phyloP scores from a whole-genome alignment of 176 grass and related monocot genomes.

The Tillandsia leiboldiana region DNA sequence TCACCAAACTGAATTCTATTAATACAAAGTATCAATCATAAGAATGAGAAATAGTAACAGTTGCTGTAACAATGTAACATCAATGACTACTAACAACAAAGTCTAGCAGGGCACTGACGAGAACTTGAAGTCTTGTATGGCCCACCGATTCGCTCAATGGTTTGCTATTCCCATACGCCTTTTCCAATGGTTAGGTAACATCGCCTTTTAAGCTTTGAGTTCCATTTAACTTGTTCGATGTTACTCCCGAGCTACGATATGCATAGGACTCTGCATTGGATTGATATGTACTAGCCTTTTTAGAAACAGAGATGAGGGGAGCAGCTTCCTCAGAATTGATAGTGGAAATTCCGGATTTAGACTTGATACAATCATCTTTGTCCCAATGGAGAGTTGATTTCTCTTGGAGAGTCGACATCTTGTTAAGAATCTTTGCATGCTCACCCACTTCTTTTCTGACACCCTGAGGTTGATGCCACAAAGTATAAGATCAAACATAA shows the following conservation, averaged over 20 bases:
- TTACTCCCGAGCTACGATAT: neutral
- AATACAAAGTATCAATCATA: neutral
- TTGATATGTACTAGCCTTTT: constrained; percentile 5
- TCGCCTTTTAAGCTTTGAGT: constrained; percentile 15
- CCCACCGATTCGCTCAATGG: constrained; percentile 62
- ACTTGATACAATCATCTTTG: neutral
- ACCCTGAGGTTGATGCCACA: constrained; percentile 34
- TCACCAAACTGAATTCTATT: no score
- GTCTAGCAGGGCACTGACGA: constrained; percentile 63
- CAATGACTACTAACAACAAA: constrained; percentile 46
- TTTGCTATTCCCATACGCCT: constrained; percentile 6
- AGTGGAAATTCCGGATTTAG: constrained; percentile 10
- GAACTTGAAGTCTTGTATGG: constrained; percentile 67
- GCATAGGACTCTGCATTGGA: constrained; percentile 8
- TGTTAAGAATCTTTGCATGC: constrained; percentile 67
- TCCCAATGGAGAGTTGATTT: constrained; percentile 14
- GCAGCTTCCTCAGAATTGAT: constrained; percentile 28
- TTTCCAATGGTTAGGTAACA: constrained; percentile 12
- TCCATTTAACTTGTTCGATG: neutral
- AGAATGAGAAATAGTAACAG: neutral
- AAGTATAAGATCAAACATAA: neutral
- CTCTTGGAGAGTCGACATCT: constrained; percentile 20
- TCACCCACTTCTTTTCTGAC: constrained; percentile 88
- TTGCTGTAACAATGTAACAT: constrained; percentile 45
- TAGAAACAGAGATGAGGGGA: constrained; percentile 22